A percentile compares a stretch with the other conserved stretches of the same genome.
Conservation (phyloP, 371 early-diverging fungal genomes). For the Smittium mucronatum region DNA sequence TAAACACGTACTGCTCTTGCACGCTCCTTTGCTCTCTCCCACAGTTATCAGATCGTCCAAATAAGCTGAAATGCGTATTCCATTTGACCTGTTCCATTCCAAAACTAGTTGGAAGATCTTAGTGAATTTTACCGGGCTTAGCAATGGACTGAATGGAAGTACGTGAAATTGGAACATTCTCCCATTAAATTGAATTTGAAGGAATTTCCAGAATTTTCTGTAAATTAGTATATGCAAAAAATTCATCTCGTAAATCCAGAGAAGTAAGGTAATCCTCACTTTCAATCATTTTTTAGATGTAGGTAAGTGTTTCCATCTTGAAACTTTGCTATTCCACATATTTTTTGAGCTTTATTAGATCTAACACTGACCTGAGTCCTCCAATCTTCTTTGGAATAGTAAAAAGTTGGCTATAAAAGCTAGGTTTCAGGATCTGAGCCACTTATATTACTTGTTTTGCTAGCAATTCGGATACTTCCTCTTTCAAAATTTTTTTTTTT, state of each 20-base stretch:
- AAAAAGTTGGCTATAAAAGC: background rate
- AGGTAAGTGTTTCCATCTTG: background rate
- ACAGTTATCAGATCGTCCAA: background rate
- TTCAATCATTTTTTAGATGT: background rate
- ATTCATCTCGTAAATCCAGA: background rate
- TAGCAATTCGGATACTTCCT: background rate
- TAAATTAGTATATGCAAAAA: background rate
- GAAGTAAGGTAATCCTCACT: background rate
- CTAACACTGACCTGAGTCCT: background rate
- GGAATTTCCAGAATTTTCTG: background rate
- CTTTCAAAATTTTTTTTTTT: background rate
- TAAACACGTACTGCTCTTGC: background rate
- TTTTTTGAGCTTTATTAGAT: background rate
- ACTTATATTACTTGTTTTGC: background rate
- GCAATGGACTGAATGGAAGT: background rate
- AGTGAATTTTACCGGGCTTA: background rate
- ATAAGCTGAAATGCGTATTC: background rate
- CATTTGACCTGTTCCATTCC: background rate
- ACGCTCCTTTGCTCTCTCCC: background rate
- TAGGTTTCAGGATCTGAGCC: background rate
- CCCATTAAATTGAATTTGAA: background rate
- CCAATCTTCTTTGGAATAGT: background rate
- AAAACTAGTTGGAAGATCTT: background rate
- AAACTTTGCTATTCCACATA: background rate
- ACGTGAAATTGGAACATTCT: background rate